Conservation (phyloP, 106 monocot species). For the Narthecium ossifragum region DNA sequence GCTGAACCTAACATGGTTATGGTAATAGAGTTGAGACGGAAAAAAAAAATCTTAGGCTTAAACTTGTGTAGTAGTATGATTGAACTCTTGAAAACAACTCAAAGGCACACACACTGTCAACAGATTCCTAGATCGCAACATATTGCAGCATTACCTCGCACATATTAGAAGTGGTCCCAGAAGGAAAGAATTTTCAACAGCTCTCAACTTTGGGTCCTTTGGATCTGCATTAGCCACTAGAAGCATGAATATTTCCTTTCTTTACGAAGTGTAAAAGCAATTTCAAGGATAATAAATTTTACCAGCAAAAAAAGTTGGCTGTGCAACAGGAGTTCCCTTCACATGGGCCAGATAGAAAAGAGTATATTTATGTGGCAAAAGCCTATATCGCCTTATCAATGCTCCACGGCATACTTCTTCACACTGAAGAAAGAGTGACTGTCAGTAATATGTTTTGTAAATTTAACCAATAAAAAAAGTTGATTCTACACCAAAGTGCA, state of each 20-base stretch:
- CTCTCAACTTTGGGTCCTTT: slow-evolving; percentile 51
- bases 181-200: slow-evolving; percentile 78
- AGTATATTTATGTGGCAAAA: slow-evolving; percentile 87
- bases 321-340: slow-evolving; percentile 60
- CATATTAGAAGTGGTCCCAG: slow-evolving; percentile 78
- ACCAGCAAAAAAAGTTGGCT: slow-evolving; percentile 77
- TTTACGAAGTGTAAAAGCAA: too few species aligned
- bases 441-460: too few species aligned
- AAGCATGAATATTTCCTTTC: too few species aligned
- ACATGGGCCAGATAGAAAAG: slow-evolving; percentile 86
- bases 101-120: too few species aligned
- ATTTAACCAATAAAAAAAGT: too few species aligned
- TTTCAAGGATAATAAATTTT: neutral
- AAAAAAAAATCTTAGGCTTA: too few species aligned
- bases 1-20: too few species aligned
- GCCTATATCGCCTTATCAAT: slow-evolving; percentile 62
- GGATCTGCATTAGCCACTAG: slow-evolving; percentile 50
- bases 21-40: too few species aligned
- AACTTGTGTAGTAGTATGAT: too few species aligned
- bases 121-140: neutral
- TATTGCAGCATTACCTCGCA: slow-evolving; percentile 49
- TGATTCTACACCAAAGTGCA: too few species aligned
- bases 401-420: slow-evolving; percentile 95
- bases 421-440: too few species aligned
- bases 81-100: too few species aligned